phyloP scores from a whole-genome alignment of 2,329 filamentous ascomycete species.

The Claviceps fusiformis region DNA sequence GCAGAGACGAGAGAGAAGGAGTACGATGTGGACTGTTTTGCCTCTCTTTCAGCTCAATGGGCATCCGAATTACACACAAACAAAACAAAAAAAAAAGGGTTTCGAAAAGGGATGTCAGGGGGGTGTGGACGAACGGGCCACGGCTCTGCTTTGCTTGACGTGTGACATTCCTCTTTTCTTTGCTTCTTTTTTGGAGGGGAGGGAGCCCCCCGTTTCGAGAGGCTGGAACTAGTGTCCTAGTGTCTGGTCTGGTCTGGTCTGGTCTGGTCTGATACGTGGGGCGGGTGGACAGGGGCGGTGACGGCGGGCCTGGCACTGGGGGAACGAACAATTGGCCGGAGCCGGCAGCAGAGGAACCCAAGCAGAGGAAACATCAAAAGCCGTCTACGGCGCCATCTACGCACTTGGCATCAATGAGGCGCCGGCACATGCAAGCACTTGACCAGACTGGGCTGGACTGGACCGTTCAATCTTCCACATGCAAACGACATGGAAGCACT shows the following conservation, averaged over 20 bases:
- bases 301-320: too few species aligned
- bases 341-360: too few species aligned
- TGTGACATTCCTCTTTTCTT: constrained; percentile 3
- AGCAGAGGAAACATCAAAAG: too few species aligned
- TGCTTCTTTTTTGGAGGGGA: constrained; percentile 3
- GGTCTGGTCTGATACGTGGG: not conserved
- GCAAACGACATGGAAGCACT: too few species aligned
- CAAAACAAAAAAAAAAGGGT: not conserved
- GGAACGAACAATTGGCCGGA: too few species aligned
- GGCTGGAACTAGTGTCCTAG: not conserved
- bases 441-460: too few species aligned
- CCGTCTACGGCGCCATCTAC: too few species aligned
- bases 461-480: too few species aligned
- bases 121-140: constrained; percentile 10
- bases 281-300: too few species aligned
- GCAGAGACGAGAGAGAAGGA: constrained; percentile 4
- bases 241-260: not conserved
- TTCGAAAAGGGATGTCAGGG: not conserved
- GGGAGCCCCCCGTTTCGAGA: not conserved
- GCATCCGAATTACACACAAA: constrained; percentile 13
- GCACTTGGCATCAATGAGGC: too few species aligned
- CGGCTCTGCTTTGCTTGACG: constrained; percentile 8
- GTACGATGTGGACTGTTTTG: not conserved
- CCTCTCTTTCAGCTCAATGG: constrained; percentile 10
- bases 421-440: too few species aligned